Base-by-base conservation (phyloP, 331 rosid genomes). In the Malus hybrid region DNA sequence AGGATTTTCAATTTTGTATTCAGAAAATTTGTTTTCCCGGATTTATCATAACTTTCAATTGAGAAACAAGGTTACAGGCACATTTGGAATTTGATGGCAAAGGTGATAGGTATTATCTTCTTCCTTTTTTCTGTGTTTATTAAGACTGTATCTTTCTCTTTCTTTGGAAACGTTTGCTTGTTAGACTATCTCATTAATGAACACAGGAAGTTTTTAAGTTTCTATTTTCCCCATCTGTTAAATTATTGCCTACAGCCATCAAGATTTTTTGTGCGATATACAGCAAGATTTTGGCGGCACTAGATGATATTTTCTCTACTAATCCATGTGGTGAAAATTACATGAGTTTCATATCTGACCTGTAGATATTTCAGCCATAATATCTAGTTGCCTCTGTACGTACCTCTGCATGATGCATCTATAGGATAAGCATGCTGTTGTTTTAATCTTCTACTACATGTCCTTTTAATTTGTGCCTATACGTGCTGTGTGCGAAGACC, bases 1-100 rank as follows among this genome's bases (percentile, higher is more conserved):
- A 75, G 75, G 78, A 87, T 81, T 87, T 87, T 89, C 87, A 79
- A 84, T 84, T 90, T 89, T 89, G 89, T 84, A 88, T 83, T 79
- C 83, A 65, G 86, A 77, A 78, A 84, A 82, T 6, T 16, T 85
- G 81, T 83, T 84, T 83, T 84, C 83, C 84, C 79, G 69, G 82
- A 85, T 78, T 78, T 82, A 79, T 89, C 83, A 73, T 82, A 82
- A 82, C 75, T 77, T 82, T 55, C 77, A 65, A 67, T 83, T 80
- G 89, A 86, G 88, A 74, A 61, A 83, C 81, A 72, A 81, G 85
- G 46, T 46, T 77, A 61, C 73, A 71, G 66, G 66, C 79, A 48
- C 77, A 76, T 70, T 80, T 77, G 62, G 71, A 70, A 73, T 60
- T 66, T 28, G 75, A 62, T 71, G 65, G 74, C 57, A 33, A 60